Base-by-base conservation (phyloP, 352 stramenopile genomes). In the Phytophthora gonapodyides region DNA sequence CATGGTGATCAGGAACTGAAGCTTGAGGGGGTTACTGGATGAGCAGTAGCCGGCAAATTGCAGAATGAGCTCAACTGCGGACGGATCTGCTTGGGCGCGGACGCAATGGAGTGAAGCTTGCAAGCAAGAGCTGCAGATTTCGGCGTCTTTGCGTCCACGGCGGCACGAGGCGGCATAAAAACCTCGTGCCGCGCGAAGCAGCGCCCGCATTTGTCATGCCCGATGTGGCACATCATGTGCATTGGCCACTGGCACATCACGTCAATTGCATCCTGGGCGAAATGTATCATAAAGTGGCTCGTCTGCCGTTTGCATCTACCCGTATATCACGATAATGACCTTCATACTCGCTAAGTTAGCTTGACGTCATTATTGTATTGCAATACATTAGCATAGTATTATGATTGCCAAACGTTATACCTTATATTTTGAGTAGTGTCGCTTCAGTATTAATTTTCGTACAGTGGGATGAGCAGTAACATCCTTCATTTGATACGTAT, bases 91-190 rank as follows among this genome's bases (percentile, higher is more conserved):
- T 36, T 56, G 27, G 24, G 13, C 31, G 30, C 37, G 45, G 43
- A 34, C 37, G 21, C 16, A 43, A 33, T 47, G 31, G 40, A 46
- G 52, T 59, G 43, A 21, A 16, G 27, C 55, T 67, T 61, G 57
- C 57, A 66, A 53, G 57, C 57, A 66, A 24, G 57, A 66, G 41
- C 41, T 60, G 58, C 58, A 66, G 43, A 16, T 45, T 51, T 67
- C 27, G 49, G 44, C 44, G 33, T 67, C 59, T 67, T 67, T 67
- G 57, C 35, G 35, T 57, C 57, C 46, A 27, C 30, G 35, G n/a
- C 38, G 35, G 59, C 27, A 47, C n/a, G 35, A 43, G 59, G 58
- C 51, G 37, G 59, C 50, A 67, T 67, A 67, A 44, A 67, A 67
- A 67, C 59, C 31, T 50, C 51, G 45, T 7, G 5, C 33, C 9